These are phyloP conservation scores for Blastocystis sp. DNA, from an alignment of 352 stramenopile genomes.

Conservation along the genomic window DNA sequence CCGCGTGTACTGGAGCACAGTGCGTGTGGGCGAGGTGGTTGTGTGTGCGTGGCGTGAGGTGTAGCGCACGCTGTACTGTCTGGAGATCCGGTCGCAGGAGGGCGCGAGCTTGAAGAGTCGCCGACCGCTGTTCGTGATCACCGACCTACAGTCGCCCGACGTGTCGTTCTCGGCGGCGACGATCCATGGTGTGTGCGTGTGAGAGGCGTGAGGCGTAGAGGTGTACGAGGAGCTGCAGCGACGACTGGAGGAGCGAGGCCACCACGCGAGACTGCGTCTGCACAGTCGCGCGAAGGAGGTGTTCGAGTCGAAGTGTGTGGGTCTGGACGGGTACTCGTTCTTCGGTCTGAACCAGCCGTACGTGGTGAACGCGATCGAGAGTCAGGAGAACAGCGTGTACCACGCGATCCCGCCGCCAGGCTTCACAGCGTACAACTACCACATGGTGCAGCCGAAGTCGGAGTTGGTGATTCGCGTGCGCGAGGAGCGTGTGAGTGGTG, in stretches of 20 bases:
- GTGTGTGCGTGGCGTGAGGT: not conserved
- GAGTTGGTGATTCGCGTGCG: slow-evolving; percentile 39
- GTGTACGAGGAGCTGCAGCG: not conserved
- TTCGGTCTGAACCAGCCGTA: slow-evolving; percentile 37
- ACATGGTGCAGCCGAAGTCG: not conserved
- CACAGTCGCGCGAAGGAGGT: not conserved
- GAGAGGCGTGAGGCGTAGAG: not conserved
- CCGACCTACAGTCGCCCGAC: not conserved
- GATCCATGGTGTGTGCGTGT: slow-evolving; percentile 5
- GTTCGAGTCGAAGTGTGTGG: not conserved
- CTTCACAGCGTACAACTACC: slow-evolving; percentile 11
- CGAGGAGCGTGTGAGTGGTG: slow-evolving; percentile 5
- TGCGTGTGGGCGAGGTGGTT: not conserved
- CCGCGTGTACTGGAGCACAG: slow-evolving; percentile 28
- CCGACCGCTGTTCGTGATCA: slow-evolving; percentile 13
- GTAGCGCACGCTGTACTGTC: slow-evolving; percentile 39
- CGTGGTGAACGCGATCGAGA: slow-evolving; percentile 18
- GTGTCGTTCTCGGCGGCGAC: not conserved
- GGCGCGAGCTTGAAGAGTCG: not conserved
- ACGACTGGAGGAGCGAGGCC: not conserved
- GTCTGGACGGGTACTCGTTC: slow-evolving; percentile 40
- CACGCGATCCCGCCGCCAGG: slow-evolving; percentile 4
- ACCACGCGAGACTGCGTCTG: not conserved
- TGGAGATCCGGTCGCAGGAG: not conserved
- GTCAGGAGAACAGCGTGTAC: slow-evolving; percentile 14